Evolutionary conservation across 2,329 filamentous ascomycete genomes (phyloP).

Genomic region (Polytolypa hystricis): DNA sequence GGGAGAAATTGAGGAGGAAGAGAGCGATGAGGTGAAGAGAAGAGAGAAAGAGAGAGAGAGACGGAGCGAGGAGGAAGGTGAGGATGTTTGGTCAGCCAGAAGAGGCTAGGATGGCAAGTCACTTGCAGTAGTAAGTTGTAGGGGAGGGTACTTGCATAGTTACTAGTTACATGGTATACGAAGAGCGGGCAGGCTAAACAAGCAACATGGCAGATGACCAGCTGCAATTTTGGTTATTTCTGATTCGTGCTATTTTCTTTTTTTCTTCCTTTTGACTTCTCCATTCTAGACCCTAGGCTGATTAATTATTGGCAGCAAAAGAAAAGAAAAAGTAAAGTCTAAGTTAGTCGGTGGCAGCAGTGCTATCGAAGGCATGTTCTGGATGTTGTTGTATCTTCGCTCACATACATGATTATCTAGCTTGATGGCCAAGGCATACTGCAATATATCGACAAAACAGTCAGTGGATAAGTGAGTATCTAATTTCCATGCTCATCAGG

Average conservation of each 20-base stretch:
- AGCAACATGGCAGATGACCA: conserved; percentile 6
- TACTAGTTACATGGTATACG: too few species aligned
- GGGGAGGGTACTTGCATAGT: too few species aligned
- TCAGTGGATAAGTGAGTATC: too few species aligned
- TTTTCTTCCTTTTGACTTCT: not conserved
- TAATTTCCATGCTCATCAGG: too few species aligned
- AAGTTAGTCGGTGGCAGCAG: not conserved
- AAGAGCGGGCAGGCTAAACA: too few species aligned
- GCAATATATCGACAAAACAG: not conserved
- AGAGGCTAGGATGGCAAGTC: too few species aligned
- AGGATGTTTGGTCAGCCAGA: not conserved
- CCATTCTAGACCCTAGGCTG: not conserved
- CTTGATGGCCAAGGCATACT: not conserved
- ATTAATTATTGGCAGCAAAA: not conserved
- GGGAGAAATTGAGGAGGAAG: not conserved
- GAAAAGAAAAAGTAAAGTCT: not conserved
- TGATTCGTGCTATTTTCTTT: conserved; percentile 3
- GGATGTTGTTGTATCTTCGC: not conserved
- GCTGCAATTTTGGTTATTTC: not conserved
- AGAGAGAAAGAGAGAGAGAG: not conserved
- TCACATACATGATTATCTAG: not conserved
- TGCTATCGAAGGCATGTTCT: not conserved
- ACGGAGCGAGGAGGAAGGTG: not conserved
- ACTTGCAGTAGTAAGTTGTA: too few species aligned
- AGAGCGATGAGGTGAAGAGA: not conserved